Base-by-base conservation (phyloP, 768 basidiomycete species). In the Dendrothele bispora region DNA sequence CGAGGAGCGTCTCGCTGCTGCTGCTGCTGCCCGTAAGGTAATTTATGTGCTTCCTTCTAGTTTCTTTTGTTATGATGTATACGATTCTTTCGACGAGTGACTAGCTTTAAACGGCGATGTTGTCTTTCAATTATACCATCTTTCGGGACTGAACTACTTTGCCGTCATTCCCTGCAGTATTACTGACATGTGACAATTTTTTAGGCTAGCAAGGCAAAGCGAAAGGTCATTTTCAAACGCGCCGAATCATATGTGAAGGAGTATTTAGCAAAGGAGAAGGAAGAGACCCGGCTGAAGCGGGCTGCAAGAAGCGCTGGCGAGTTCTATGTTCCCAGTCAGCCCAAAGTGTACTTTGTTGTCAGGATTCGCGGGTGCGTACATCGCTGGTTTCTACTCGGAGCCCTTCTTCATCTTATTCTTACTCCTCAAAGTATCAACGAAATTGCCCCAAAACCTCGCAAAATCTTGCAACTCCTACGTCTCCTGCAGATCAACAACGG, bases 401-500 rank as follows among this genome's bases (percentile, higher is more conserved):
- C 29, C 21, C 28, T 50, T 36, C 38, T 4, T 36, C n/a, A 4
- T 27, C 14, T 8, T 12, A 39, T 27, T 29, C 32, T 35, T 7
- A 34, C 27, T 7, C 32, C 20, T 4, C 12, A 38, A 56, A 94
- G 97, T 95, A 94, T 99, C 79, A 98, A 98, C 71, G 92, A 98
- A 68, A 97, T 99, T 65, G 93, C 97, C 47, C 97, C 97, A 51
- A 99, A 99, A 75, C 97, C 97, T 63, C 88, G 94, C 67, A 99
- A 99, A 81, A 98, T 99, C 66, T 74, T 99, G 61, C 97, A 99
- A 68, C 86, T 99, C 55, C 89, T 99, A 66, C 94, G 97, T 61
- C 85, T 99, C 54, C 88, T 97, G 61, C 97, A 98, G 70, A 99
- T 99, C 80, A 98, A 99, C 85, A 98, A 94, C 65, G 97, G 95